Evolutionary conservation across 805 yeast species (phyloP).

Genomic region (Lachancea meyersii): DNA sequence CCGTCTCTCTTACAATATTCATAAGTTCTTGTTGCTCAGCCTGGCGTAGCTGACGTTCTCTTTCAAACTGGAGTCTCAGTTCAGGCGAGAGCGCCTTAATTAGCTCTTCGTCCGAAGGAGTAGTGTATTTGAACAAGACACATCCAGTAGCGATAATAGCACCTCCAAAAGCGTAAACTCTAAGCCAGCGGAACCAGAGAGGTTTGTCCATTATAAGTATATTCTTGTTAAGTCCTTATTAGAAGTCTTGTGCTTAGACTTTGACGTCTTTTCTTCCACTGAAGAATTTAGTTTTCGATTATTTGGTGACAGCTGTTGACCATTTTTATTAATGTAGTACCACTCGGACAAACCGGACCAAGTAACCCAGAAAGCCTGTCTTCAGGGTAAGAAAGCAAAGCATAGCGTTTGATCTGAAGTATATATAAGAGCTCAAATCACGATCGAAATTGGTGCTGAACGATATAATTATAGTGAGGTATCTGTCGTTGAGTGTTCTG

Average conservation of each 20-base stretch:
- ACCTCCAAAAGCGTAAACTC: constrained; percentile 55
- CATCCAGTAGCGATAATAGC: constrained; percentile 70
- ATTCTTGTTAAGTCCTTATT: neutral
- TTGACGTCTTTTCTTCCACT: neutral
- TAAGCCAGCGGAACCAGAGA: constrained; percentile 54
- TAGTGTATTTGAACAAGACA: constrained; percentile 59
- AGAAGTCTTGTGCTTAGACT: neutral
- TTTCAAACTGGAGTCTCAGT: constrained; percentile 65
- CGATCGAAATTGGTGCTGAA: no score
- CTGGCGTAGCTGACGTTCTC: constrained; percentile 53
- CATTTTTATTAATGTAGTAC: no score
- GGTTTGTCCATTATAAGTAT: constrained; percentile 32
- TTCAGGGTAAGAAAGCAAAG: constrained; percentile 1
- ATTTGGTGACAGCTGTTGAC: neutral
- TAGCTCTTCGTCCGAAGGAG: constrained; percentile 81
- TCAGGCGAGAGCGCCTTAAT: constrained; percentile 76
- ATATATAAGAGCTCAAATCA: no score
- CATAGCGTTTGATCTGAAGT: no score
- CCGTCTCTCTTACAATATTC: constrained; percentile 56
- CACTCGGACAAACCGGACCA: neutral
- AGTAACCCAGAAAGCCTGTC: neutral
- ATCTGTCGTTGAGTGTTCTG: neutral
- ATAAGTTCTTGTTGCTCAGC: constrained; percentile 65
- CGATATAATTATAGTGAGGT: neutral
- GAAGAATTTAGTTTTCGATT: no score